phyloP scores from a whole-genome alignment of 2,329 filamentous ascomycete species.

The Alternaria infectoria region DNA sequence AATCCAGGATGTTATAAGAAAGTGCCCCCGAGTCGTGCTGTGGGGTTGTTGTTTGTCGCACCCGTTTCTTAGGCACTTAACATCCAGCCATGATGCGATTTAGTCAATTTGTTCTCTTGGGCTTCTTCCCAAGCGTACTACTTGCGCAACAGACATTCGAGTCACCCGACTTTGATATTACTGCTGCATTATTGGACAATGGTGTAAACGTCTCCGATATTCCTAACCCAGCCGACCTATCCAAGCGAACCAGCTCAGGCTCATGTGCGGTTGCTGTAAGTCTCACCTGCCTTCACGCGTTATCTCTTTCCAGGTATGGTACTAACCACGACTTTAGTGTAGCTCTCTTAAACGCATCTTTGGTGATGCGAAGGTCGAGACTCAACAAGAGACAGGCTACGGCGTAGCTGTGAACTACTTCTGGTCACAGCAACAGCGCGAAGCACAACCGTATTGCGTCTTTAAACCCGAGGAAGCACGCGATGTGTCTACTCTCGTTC shows the following conservation, averaged over 20 bases:
- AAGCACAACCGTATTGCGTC: slow-evolving; percentile 29
- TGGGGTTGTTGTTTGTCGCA: neutral
- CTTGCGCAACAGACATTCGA: slow-evolving; percentile 9
- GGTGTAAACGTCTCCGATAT: slow-evolving; percentile 15
- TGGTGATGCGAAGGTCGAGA: slow-evolving; percentile 18
- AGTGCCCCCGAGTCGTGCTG: neutral
- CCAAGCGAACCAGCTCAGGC: neutral
- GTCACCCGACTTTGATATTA: slow-evolving; percentile 13
- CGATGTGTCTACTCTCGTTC: slow-evolving; percentile 26
- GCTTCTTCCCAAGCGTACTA: neutral
- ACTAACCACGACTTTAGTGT: slow-evolving; percentile 21
- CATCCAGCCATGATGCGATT: neutral
- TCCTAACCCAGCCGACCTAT: neutral
- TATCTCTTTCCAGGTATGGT: neutral
- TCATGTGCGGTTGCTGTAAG: slow-evolving; percentile 21
- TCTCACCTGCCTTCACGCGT: neutral
- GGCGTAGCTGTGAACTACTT: slow-evolving; percentile 22
- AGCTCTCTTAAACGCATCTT: slow-evolving; percentile 25
- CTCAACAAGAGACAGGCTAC: slow-evolving; percentile 19
- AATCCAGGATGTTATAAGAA: neutral
- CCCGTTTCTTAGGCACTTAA: neutral
- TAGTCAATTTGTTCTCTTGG: neutral
- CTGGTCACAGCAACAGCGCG: slow-evolving; percentile 34
- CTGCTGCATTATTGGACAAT: slow-evolving; percentile 14
- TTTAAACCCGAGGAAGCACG: slow-evolving; percentile 28